These are phyloP conservation scores for Yamadazyma songkhlaensis DNA, from an alignment of 1,139 yeast genomes.

Conservation along the genomic window DNA sequence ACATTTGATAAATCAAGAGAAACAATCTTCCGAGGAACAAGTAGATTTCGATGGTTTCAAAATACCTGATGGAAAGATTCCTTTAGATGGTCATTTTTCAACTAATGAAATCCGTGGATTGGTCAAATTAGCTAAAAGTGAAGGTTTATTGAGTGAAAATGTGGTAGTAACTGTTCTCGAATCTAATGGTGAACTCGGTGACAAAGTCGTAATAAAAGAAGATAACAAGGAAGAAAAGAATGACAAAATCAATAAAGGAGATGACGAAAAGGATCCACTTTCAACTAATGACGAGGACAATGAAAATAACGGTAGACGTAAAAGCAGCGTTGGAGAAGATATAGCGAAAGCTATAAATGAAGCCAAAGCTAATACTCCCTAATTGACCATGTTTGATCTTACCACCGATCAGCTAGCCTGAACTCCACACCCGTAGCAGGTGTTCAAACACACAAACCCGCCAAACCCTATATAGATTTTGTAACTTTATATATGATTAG, in stretches of 20 bases:
- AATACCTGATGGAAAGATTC: slow-evolving; percentile 38
- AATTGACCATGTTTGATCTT: too few species aligned
- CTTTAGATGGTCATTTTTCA: slow-evolving; percentile 41
- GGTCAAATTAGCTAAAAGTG: slow-evolving; percentile 28
- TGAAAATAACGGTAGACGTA: background rate
- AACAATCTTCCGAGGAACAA: slow-evolving; percentile 4
- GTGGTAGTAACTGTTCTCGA: slow-evolving; percentile 27
- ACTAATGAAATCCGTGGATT: slow-evolving; percentile 31
- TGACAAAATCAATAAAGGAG: slow-evolving; percentile 2
- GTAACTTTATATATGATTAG: background rate
- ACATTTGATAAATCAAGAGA: slow-evolving; percentile 15
- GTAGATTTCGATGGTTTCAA: slow-evolving; percentile 37
- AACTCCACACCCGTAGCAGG: too few species aligned
- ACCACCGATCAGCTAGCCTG: too few species aligned
- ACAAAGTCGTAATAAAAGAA: slow-evolving; percentile 14
- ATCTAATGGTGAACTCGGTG: slow-evolving; percentile 18
- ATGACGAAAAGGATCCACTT: background rate
- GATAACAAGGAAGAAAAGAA: slow-evolving; percentile 4
- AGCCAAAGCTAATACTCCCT: background rate
- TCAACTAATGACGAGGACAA: background rate
- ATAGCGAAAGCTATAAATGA: slow-evolving; percentile 5
- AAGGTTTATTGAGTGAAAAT: slow-evolving; percentile 26
- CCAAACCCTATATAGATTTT: too few species aligned
- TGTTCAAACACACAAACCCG: too few species aligned
- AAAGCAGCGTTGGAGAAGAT: slow-evolving; percentile 6